Conservation (phyloP, 2,329 filamentous ascomycete species). For the Eurotiales sp. region DNA sequence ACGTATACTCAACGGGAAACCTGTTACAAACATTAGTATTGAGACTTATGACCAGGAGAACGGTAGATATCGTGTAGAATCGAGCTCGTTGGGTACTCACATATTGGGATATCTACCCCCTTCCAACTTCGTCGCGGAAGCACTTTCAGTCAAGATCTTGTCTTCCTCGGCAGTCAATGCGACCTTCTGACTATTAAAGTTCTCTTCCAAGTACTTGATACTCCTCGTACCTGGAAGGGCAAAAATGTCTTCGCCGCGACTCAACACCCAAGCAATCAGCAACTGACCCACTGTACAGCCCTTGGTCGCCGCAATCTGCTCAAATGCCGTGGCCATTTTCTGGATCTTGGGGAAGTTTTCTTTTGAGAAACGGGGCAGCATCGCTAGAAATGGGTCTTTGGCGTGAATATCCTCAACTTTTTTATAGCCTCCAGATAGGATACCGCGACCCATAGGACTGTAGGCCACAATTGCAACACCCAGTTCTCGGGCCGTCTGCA, state of each 20-base stretch:
- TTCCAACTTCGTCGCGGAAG: conserved; percentile 2
- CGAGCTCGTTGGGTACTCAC: no score
- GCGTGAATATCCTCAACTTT: conserved; percentile 26
- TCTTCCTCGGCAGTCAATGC: neutral
- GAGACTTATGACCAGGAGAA: neutral
- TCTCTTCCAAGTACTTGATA: conserved; percentile 14
- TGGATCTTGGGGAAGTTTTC: conserved; percentile 50
- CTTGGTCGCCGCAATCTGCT: conserved; percentile 43
- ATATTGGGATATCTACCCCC: conserved; percentile 8
- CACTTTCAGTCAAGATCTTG: neutral
- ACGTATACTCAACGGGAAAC: conserved; percentile 8
- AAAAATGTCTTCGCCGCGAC: conserved; percentile 7
- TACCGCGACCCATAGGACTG: conserved; percentile 57
- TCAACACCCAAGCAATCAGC: conserved; percentile 46
- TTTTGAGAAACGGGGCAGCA: conserved; percentile 48
- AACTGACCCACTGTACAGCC: conserved; percentile 44
- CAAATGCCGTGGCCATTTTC: conserved; percentile 45
- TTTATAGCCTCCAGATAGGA: conserved; percentile 52
- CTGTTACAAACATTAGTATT: neutral
- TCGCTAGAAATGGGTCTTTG: conserved; percentile 46
- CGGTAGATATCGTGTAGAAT: no score
- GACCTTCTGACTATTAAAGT: conserved; percentile 2
- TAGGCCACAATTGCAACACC: conserved; percentile 57
- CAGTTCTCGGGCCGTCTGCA: conserved; percentile 56
- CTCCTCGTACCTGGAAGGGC: conserved; percentile 11